phyloP scores from a whole-genome alignment of 768 basidiomycete species.

The Fomitopsis pulvina region DNA sequence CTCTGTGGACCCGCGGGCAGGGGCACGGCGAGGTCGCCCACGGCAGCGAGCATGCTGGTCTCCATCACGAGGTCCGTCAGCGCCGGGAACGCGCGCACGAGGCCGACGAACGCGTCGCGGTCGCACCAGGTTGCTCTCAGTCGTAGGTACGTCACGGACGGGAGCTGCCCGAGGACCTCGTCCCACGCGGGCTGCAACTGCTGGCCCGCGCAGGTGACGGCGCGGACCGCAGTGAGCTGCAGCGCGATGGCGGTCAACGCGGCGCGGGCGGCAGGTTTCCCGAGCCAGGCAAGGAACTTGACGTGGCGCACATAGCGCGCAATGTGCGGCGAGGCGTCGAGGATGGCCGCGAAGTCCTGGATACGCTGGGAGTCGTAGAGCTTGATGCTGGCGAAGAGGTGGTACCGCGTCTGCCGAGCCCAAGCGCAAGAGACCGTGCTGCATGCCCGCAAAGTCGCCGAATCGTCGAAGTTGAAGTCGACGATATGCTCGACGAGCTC shows the following conservation, averaged over 20 bases:
- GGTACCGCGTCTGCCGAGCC: neutral
- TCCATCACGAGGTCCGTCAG: neutral
- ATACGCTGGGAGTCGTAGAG: neutral
- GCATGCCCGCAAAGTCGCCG: neutral
- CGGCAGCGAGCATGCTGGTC: neutral
- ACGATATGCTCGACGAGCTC: neutral
- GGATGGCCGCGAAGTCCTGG: neutral
- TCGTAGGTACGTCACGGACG: neutral
- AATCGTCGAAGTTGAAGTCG: neutral
- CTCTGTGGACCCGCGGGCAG: neutral
- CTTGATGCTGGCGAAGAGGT: neutral
- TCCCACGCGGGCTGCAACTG: neutral
- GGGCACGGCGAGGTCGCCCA: neutral
- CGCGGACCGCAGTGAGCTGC: neutral
- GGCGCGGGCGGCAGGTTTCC: neutral
- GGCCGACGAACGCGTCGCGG: neutral
- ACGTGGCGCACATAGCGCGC: neutral
- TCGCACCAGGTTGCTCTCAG: neutral
- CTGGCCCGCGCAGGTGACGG: neutral
- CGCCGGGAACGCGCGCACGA: neutral
- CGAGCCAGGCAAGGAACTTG: neutral
- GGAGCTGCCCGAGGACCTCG: neutral
- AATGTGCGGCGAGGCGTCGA: neutral
- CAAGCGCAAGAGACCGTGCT: neutral
- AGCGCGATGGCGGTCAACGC: neutral